phyloP scores from a whole-genome alignment of 148 eudicot species.

The Cornus controversa region DNA sequence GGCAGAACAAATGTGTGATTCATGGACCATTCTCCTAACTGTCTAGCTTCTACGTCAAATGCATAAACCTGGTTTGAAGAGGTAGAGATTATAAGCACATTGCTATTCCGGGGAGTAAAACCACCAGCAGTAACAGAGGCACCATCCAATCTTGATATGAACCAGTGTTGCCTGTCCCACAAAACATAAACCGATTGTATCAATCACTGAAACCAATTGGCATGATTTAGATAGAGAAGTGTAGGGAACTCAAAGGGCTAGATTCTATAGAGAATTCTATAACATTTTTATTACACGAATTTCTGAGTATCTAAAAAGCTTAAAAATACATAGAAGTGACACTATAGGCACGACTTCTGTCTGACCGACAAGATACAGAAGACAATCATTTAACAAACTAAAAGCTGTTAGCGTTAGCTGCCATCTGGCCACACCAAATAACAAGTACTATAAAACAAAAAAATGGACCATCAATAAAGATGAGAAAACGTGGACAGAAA shows the following conservation, averaged over 20 bases:
- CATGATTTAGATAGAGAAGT: not conserved
- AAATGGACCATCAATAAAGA: too few relatives aligned
- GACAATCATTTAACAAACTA: too few relatives aligned
- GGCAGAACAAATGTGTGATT: slow-evolving; percentile 64
- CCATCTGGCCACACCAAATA: too few relatives aligned
- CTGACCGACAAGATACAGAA: not conserved
- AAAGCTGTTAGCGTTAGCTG: too few relatives aligned
- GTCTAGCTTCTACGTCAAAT: slow-evolving; percentile 89
- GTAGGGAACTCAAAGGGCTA: not conserved
- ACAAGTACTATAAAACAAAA: too few relatives aligned
- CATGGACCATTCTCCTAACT: slow-evolving; percentile 81
- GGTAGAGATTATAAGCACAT: slow-evolving; percentile 77
- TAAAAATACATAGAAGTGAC: not conserved
- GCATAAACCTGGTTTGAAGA: slow-evolving; percentile 91
- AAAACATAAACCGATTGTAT: not conserved
- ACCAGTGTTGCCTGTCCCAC: slow-evolving; percentile 88
- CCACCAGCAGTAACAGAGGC: slow-evolving; percentile 92
- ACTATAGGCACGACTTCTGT: not conserved
- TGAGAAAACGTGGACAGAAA: too few relatives aligned
- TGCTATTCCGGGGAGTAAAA: slow-evolving; percentile 69
- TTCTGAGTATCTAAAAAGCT: not conserved
- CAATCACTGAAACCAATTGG: not conserved
- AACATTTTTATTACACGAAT: not conserved
- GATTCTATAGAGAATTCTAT: too few relatives aligned
- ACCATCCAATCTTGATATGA: slow-evolving; percentile 84